Percentiles rank a stretch among this genome's conserved stretches.
phyloP scores from a whole-genome alignment of 495 filamentous ascomycete species.

The Penicillium cinerascens region DNA sequence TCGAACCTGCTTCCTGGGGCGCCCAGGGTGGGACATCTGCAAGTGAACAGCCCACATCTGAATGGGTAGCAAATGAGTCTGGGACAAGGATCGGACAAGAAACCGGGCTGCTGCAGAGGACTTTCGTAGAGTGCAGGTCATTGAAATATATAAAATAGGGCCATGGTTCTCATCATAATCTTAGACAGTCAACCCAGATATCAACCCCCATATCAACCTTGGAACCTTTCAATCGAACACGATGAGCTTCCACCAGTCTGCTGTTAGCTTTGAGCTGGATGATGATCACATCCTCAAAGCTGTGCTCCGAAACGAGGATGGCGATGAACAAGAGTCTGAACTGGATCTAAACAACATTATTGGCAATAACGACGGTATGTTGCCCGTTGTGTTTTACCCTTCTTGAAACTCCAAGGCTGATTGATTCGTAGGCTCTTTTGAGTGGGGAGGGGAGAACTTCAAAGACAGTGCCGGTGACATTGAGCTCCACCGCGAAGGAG shows the following conservation, averaged over 20 bases:
- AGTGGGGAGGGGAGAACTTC: slow-evolving; percentile 45
- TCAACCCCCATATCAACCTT: background rate
- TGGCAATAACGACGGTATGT: slow-evolving; percentile 46
- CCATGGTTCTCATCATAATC: background rate
- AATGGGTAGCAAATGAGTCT: slow-evolving; percentile 14
- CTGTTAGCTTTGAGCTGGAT: slow-evolving; percentile 35
- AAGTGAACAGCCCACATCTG: slow-evolving; percentile 8
- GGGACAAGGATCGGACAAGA: slow-evolving; percentile 19
- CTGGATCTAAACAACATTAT: slow-evolving; percentile 40
- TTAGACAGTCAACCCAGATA: background rate
- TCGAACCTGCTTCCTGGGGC: background rate
- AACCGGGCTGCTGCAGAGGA: slow-evolving; percentile 8
- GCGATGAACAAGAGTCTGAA: slow-evolving; percentile 29
- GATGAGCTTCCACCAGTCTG: slow-evolving; percentile 46
- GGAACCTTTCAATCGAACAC: slow-evolving; percentile 5
- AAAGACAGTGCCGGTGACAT: slow-evolving; percentile 35
- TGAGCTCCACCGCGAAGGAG: slow-evolving; percentile 39
- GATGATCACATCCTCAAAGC: slow-evolving; percentile 43
- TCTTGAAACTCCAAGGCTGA: background rate
- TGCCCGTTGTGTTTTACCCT: background rate
- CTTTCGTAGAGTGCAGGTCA: background rate
- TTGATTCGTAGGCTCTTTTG: slow-evolving; percentile 34
- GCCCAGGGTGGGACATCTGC: slow-evolving; percentile 2
- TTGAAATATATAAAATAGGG: background rate
- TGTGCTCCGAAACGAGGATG: slow-evolving; percentile 22